Conservation (phyloP, 345 rosid species). For the Mercurialis annua region DNA sequence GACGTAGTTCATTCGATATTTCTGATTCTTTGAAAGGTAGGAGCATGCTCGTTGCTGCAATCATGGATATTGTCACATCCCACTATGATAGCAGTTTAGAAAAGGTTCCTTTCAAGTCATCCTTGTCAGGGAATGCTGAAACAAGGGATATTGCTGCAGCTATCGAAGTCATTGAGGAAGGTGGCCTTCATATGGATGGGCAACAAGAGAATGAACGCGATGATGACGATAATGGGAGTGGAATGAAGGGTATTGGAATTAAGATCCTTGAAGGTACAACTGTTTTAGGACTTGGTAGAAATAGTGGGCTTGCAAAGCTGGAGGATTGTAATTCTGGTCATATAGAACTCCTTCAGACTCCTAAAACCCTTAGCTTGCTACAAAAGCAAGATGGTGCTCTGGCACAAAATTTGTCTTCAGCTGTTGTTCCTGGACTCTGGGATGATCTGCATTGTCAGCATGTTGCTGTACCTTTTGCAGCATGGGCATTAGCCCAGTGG, state of each 20-base stretch:
- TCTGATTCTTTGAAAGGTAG: slow-evolving; percentile 99
- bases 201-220: slow-evolving; percentile 49
- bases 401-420: slow-evolving; percentile 60
- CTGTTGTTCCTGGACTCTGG: slow-evolving; percentile 98
- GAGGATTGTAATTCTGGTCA: slow-evolving; percentile 38
- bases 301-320: slow-evolving; percentile 45
- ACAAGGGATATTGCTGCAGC: slow-evolving; percentile 87
- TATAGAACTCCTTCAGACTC: slow-evolving; percentile 26
- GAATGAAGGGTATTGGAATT: slow-evolving; percentile 84
- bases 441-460: slow-evolving; percentile 96
- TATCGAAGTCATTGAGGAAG: slow-evolving; percentile 92
- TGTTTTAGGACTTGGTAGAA: slow-evolving; percentile 75
- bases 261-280: slow-evolving; percentile 94
- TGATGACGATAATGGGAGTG: slow-evolving; percentile 64
- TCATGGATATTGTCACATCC: slow-evolving; percentile 95
- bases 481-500: slow-evolving; percentile 99
- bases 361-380: slow-evolving; percentile 47
- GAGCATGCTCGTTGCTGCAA: slow-evolving; percentile 99
- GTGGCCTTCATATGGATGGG: slow-evolving; percentile 75
- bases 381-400: slow-evolving; percentile 49
- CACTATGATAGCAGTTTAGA: slow-evolving; percentile 59
- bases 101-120: slow-evolving; percentile 51
- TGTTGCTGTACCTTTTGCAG: slow-evolving; percentile 99
- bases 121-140: slow-evolving; percentile 68
- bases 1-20: slow-evolving; percentile 94